Evolutionary conservation across 202 grass and related monocot species (phyloP).

Genomic region (Eragrostis tef): DNA sequence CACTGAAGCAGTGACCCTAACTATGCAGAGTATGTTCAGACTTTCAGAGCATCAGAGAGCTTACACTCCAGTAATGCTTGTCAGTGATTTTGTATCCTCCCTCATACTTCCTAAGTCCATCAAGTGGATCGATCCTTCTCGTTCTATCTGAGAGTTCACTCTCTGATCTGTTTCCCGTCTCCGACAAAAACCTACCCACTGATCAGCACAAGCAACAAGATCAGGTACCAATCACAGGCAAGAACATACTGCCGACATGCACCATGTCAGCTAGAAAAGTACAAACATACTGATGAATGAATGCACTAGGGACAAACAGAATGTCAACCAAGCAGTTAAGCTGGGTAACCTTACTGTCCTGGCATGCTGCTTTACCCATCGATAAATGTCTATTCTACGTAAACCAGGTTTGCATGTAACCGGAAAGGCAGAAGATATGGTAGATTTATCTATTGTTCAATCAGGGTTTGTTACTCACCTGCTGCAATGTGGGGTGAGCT

Average conservation of each 20-base stretch:
- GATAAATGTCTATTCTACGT: not conserved
- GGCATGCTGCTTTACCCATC: not conserved
- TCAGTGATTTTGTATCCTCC: conserved; percentile 90
- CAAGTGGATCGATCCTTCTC: conserved; percentile 68
- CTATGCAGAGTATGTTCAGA: not conserved
- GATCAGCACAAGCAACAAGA: conserved; percentile 31
- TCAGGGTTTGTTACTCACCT: conserved; percentile 45
- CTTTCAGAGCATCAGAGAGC: conserved; percentile 37
- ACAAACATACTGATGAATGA: conserved; percentile 3
- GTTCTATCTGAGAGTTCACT: conserved; percentile 58
- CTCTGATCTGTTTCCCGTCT: conserved; percentile 43
- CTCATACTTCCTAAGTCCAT: conserved; percentile 66
- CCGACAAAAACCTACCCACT: conserved; percentile 47
- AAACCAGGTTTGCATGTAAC: conserved; percentile 33
- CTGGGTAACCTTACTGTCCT: not conserved
- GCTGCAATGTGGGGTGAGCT: conserved; percentile 41
- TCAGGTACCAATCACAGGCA: conserved; percentile 25
- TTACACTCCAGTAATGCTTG: conserved; percentile 98
- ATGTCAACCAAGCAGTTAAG: conserved; percentile 29
- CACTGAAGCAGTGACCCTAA: conserved; percentile 29
- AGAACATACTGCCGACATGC: not conserved
- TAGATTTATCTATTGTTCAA: conserved; percentile 10
- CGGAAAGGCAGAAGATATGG: not conserved
- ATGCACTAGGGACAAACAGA: conserved; percentile 1
- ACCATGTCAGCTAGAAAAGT: conserved; percentile 33